Evolutionary conservation across 768 basidiomycete species (phyloP).

Genomic region (Boletus reticuloceps): DNA sequence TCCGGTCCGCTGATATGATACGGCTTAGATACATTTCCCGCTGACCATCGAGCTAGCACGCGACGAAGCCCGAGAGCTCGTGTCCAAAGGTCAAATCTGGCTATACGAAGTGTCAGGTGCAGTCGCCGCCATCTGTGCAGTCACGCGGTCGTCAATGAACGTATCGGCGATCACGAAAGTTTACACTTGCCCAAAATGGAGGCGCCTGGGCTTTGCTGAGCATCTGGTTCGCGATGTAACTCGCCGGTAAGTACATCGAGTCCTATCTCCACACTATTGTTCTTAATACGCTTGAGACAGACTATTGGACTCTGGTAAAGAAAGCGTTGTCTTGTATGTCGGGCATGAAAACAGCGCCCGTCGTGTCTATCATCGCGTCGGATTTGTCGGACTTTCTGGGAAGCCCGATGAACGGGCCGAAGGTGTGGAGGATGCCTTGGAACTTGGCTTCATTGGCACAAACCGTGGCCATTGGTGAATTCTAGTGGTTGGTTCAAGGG

Average conservation of each 20-base stretch:
- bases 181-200: slow-evolving; percentile 46
- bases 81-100: slow-evolving; percentile 50
- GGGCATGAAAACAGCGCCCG: slow-evolving; percentile 49
- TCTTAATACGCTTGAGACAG: slow-evolving; percentile 18
- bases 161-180: slow-evolving; percentile 60
- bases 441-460: slow-evolving; percentile 50
- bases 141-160: slow-evolving; percentile 47
- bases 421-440: slow-evolving; percentile 47
- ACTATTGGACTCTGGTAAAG: slow-evolving; percentile 42
- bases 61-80: slow-evolving; percentile 46
- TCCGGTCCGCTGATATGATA: slow-evolving; percentile 1
- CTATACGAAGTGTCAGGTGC: slow-evolving; percentile 43
- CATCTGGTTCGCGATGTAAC: slow-evolving; percentile 49
- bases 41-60: slow-evolving; percentile 38
- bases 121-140: slow-evolving; percentile 52
- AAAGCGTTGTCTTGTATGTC: slow-evolving; percentile 53
- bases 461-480: slow-evolving; percentile 54
- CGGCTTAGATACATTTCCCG: slow-evolving; percentile 44
- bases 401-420: slow-evolving; percentile 31
- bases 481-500: neutral
- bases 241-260: slow-evolving; percentile 32
- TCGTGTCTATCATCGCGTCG: slow-evolving; percentile 52
- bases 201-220: slow-evolving; percentile 50
- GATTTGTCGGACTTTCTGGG: slow-evolving; percentile 47
- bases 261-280: neutral